Evolutionary conservation across 352 stramenopile species (phyloP).

Genomic region (Pythium dissotocum): DNA sequence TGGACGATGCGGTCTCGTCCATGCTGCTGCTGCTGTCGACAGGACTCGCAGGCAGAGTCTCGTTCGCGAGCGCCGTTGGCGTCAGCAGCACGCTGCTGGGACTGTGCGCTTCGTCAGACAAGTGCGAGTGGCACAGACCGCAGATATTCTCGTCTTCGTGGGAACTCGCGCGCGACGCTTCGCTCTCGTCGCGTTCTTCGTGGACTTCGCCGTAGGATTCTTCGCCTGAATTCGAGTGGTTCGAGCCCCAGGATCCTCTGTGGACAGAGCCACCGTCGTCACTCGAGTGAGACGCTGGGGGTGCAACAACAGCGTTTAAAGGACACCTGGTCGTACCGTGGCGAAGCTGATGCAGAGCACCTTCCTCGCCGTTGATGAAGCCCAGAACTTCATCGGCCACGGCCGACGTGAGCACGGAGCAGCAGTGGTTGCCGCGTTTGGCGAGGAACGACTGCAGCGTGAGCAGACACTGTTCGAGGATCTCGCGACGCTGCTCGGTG

Average conservation of each 20-base stretch:
- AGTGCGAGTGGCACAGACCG: slow-evolving; percentile 38
- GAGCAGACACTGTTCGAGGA: slow-evolving; percentile 17
- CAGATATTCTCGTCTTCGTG: slow-evolving; percentile 20
- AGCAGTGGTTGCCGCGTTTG: slow-evolving; percentile 29
- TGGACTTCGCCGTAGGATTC: neutral
- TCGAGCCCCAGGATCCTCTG: slow-evolving; percentile 15
- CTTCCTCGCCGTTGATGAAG: slow-evolving; percentile 28
- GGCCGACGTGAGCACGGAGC: slow-evolving; percentile 16
- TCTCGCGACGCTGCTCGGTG: slow-evolving; percentile 19
- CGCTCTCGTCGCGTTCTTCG: slow-evolving; percentile 3
- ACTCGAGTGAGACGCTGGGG: neutral
- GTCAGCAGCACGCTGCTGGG: neutral
- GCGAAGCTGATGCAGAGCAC: slow-evolving; percentile 1
- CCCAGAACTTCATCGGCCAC: slow-evolving; percentile 23
- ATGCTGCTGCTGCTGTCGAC: neutral
- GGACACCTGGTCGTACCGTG: neutral
- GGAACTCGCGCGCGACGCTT: neutral
- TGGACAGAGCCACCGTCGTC: neutral
- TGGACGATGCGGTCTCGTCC: neutral
- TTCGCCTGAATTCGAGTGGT: slow-evolving; percentile 1
- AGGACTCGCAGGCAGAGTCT: neutral
- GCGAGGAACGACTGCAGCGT: slow-evolving; percentile 27
- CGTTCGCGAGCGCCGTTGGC: neutral
- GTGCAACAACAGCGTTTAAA: neutral
- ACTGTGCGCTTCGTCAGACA: slow-evolving; percentile 42